phyloP scores from a whole-genome alignment of 192 early-diverging fungal species.

The Geosiphon pyriformis region DNA sequence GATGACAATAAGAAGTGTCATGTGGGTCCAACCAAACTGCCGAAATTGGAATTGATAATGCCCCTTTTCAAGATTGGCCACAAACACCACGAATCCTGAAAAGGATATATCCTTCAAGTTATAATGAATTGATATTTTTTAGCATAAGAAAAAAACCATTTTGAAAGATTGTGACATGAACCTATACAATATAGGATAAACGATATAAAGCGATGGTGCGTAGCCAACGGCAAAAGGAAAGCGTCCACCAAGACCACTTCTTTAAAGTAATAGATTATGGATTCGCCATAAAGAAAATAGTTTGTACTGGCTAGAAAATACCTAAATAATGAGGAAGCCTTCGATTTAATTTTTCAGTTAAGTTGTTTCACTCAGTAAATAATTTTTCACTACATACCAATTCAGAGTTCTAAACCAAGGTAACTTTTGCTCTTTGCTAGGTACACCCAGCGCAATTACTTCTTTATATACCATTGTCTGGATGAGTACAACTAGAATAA shows the following conservation, averaged over 20 bases:
- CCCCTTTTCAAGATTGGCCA: conserved; percentile 86
- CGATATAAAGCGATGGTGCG: conserved; percentile 91
- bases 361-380: neutral
- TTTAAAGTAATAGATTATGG: conserved; percentile 85
- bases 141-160: no score
- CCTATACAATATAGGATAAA: conserved; percentile 85
- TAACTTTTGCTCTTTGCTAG: conserved; percentile 76
- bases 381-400: conserved; percentile 48
- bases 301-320: conserved; percentile 87
- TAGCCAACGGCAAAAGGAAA: conserved; percentile 75
- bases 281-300: conserved; percentile 94
- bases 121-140: no score
- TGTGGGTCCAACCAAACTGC: conserved; percentile 97
- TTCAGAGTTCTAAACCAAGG: conserved; percentile 91
- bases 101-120: neutral
- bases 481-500: conserved; percentile 77
- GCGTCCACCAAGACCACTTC: conserved; percentile 78
- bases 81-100: conserved; percentile 84
- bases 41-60: conserved; percentile 93
- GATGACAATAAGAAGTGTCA: conserved; percentile 89
- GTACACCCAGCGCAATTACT: conserved; percentile 85
- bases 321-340: conserved; percentile 38
- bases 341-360: no score
- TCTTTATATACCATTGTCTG: conserved; percentile 87
- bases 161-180: conserved; percentile 34